These are phyloP conservation scores for Thelonectria rubi DNA, from an alignment of 2,329 filamentous ascomycete genomes.

Conservation along the genomic window DNA sequence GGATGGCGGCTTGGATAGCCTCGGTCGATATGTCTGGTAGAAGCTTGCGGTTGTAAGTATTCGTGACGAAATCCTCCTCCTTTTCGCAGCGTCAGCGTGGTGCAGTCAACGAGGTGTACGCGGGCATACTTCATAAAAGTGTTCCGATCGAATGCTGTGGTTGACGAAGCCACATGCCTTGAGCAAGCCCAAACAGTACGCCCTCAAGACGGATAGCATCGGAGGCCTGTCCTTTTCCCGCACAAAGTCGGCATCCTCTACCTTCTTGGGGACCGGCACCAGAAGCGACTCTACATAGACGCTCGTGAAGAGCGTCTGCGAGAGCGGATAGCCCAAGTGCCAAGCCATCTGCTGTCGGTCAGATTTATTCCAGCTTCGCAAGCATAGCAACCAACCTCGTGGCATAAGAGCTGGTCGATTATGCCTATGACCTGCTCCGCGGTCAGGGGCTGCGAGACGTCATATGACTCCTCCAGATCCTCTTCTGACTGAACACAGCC, in stretches of 20 bases:
- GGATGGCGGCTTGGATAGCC: constrained; percentile 64
- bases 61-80: constrained; percentile 97
- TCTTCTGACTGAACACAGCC: constrained; percentile 82
- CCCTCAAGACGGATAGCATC: constrained; percentile 74
- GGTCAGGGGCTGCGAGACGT: constrained; percentile 72
- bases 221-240: constrained; percentile 51
- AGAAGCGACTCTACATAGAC: constrained; percentile 87
- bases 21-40: constrained; percentile 69
- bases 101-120: not conserved
- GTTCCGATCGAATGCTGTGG: constrained; percentile 78
- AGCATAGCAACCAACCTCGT: constrained; percentile 71
- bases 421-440: constrained; percentile 89
- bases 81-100: constrained; percentile 47
- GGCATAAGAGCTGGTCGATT: constrained; percentile 90
- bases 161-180: constrained; percentile 86
- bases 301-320: constrained; percentile 93
- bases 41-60: constrained; percentile 84
- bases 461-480: constrained; percentile 84
- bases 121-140: constrained; percentile 81
- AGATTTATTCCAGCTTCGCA: not conserved
- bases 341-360: constrained; percentile 79
- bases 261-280: constrained; percentile 70
- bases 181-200: constrained; percentile 85
- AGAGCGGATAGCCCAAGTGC: constrained; percentile 95
- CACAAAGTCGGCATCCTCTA: constrained; percentile 73